These are phyloP conservation scores for Hyaloscypha bicolor DNA, from an alignment of 495 filamentous ascomycete genomes.

Conservation along the genomic window DNA sequence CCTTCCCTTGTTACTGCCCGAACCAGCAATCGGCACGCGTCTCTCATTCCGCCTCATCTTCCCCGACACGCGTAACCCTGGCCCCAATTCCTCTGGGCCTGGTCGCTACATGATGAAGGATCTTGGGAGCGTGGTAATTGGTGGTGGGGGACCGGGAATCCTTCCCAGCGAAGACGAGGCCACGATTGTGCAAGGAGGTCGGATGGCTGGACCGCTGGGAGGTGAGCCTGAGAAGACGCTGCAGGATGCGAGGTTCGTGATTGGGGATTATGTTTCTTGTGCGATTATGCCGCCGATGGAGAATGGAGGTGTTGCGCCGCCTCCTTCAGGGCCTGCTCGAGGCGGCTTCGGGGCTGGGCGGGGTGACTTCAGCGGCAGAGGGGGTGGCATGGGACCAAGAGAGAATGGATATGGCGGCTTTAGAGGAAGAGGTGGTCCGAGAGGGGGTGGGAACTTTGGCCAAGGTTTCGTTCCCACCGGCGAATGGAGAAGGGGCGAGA, in stretches of 20 bases:
- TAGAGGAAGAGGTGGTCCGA: slow-evolving; percentile 30
- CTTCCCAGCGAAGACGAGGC: slow-evolving; percentile 33
- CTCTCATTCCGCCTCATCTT: slow-evolving; percentile 86
- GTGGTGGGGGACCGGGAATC: slow-evolving; percentile 55
- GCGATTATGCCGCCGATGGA: slow-evolving; percentile 74
- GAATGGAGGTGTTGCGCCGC: slow-evolving; percentile 72
- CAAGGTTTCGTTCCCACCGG: slow-evolving; percentile 34
- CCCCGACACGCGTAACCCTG: slow-evolving; percentile 67
- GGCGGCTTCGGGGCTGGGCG: slow-evolving; percentile 49
- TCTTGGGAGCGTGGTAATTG: slow-evolving; percentile 80
- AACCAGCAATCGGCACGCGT: slow-evolving; percentile 75
- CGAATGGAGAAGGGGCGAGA: slow-evolving; percentile 43
- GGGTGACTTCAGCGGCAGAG: slow-evolving; percentile 43
- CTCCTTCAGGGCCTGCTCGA: slow-evolving; percentile 37
- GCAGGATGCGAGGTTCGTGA: slow-evolving; percentile 74
- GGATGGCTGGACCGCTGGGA: slow-evolving; percentile 24
- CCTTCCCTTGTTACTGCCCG: slow-evolving; percentile 69
- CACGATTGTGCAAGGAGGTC: slow-evolving; percentile 28
- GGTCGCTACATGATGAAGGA: slow-evolving; percentile 71
- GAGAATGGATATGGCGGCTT: slow-evolving; percentile 33
- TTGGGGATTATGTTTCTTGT: slow-evolving; percentile 85
- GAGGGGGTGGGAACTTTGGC: slow-evolving; percentile 41
- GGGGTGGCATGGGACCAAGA: slow-evolving; percentile 37
- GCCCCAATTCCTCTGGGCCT: slow-evolving; percentile 46
- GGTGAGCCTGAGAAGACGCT: slow-evolving; percentile 67